A percentile compares a stretch with the other conserved stretches of the same genome.
Conservation (phyloP, 148 eudicot species). For the Diospyros kaki region DNA sequence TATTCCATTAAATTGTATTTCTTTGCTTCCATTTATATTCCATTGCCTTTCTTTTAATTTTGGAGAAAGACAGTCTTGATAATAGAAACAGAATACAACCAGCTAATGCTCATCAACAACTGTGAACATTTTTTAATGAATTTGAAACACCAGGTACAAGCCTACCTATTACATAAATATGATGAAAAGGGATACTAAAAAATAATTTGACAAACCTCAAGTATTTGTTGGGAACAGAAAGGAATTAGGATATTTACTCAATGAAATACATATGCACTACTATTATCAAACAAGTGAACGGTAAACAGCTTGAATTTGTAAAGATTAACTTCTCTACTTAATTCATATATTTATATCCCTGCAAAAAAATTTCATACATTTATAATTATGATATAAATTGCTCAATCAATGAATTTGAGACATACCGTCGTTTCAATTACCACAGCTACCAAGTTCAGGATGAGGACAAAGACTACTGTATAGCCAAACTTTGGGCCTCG, state of each 20-base stretch:
- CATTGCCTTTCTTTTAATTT: not conserved
- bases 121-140: not conserved
- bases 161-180: no score
- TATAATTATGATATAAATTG: not conserved
- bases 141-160: not conserved
- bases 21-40: not conserved
- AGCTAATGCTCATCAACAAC: not conserved
- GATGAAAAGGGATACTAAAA: no score
- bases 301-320: not conserved
- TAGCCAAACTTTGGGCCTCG: constrained; percentile 60
- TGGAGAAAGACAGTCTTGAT: not conserved
- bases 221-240: no score
- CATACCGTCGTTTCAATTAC: constrained; percentile 88
- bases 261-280: not conserved
- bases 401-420: not conserved
- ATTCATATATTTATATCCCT: not conserved
- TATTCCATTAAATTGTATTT: not conserved
- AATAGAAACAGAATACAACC: not conserved
- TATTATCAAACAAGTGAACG: constrained; percentile 2
- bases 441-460: constrained; percentile 77
- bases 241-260: no score
- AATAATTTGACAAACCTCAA: no score
- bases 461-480: constrained; percentile 53
- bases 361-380: no score
- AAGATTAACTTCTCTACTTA: not conserved